phyloP scores from a whole-genome alignment of 2,329 filamentous ascomycete species.

The Fusarium pseudonygamai region DNA sequence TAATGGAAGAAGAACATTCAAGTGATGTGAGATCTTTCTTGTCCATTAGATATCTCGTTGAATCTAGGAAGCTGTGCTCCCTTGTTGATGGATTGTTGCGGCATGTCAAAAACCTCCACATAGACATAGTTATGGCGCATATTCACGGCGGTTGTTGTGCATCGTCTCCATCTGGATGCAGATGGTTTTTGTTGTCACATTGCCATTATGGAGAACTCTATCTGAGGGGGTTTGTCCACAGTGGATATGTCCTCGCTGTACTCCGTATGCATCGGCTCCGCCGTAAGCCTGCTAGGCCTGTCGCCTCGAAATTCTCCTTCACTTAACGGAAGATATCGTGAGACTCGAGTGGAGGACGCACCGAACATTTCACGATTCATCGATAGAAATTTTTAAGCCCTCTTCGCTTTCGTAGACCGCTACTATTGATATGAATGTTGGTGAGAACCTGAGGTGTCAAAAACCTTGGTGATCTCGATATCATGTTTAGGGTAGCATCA shows the following conservation, averaged over 20 bases:
- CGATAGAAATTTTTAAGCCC: not conserved
- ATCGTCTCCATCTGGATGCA: not conserved
- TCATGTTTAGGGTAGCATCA: slow-evolving; percentile 23
- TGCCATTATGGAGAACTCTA: slow-evolving; percentile 13
- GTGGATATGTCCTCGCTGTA: slow-evolving; percentile 22
- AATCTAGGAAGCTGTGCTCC: not conserved
- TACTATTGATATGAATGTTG: not conserved
- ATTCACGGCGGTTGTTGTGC: slow-evolving; percentile 10
- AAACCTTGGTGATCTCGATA: not conserved
- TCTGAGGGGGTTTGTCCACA: slow-evolving; percentile 25
- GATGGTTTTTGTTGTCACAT: slow-evolving; percentile 1
- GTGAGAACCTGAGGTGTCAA: not conserved
- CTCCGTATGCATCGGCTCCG: slow-evolving; percentile 27
- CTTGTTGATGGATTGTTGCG: slow-evolving; percentile 1
- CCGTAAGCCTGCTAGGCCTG: slow-evolving; percentile 7
- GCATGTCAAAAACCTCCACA: slow-evolving; percentile 5
- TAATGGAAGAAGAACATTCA: not conserved
- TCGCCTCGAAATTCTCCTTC: not conserved
- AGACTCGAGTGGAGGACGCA: slow-evolving; percentile 11
- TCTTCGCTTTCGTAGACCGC: not conserved
- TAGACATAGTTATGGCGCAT: slow-evolving; percentile 7
- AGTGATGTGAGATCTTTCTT: not conserved
- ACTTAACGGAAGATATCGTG: slow-evolving; percentile 8
- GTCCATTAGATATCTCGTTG: not conserved
- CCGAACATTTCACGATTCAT: slow-evolving; percentile 22